Evolutionary conservation across 1,139 yeast species (phyloP).

Genomic region (Candida tunisiensis): DNA sequence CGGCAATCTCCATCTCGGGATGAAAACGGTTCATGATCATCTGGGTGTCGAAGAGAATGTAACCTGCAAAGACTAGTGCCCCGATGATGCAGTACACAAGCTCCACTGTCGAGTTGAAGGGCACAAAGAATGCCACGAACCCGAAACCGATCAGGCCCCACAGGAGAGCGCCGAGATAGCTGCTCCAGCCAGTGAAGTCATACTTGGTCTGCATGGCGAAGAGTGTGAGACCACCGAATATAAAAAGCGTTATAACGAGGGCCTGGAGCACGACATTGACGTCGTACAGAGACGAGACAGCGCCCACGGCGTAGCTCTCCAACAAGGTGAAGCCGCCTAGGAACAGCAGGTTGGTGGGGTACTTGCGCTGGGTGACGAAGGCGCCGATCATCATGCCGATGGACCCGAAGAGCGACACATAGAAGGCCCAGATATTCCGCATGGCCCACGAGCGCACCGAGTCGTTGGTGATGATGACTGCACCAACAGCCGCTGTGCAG

Average conservation of each 20-base stretch:
- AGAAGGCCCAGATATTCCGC: conserved; percentile 42
- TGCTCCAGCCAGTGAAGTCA: conserved; percentile 62
- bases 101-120: conserved; percentile 37
- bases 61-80: conserved; percentile 55
- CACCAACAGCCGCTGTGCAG: conserved; percentile 44
- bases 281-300: conserved; percentile 48
- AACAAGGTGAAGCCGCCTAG: conserved; percentile 52
- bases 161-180: conserved; percentile 40
- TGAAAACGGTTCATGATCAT: conserved; percentile 61
- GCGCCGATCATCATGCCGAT: conserved; percentile 48
- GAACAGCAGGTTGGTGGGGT: conserved; percentile 43
- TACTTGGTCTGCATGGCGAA: conserved; percentile 76
- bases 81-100: conserved; percentile 56
- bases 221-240: conserved; percentile 58
- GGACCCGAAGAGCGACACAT: conserved; percentile 39
- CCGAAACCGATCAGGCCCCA: conserved; percentile 66
- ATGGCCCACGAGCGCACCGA: conserved; percentile 41
- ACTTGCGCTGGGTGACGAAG: conserved; percentile 39
- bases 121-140: conserved; percentile 51
- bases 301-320: conserved; percentile 62
- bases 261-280: conserved; percentile 57
- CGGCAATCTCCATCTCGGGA: conserved; percentile 75
- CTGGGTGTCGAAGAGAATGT: conserved; percentile 71
- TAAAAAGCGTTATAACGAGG: conserved; percentile 44
- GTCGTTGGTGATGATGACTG: conserved; percentile 31